These are phyloP conservation scores for Pseudoscleropodium purum DNA, from an alignment of 225 moss, liverwort and hornwort species.

Conservation along the genomic window DNA sequence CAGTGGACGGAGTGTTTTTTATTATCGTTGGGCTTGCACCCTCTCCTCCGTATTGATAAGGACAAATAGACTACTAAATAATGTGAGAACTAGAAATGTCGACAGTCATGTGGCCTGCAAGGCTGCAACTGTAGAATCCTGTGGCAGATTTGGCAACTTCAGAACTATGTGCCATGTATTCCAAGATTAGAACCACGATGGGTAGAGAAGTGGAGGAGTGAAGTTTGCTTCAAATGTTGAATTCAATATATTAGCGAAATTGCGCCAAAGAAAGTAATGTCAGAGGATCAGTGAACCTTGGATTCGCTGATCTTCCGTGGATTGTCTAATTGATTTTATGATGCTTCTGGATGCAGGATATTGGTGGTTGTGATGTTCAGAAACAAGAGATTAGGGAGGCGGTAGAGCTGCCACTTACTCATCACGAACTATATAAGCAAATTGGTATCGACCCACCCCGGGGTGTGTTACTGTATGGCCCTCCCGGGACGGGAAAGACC, in stretches of 20 bases:
- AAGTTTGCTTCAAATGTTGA: not conserved
- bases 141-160: not conserved
- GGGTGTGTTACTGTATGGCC: slow-evolving; percentile 80
- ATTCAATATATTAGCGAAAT: not conserved
- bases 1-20: not conserved
- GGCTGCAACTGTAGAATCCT: not conserved
- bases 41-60: too few relatives aligned
- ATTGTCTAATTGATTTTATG: not conserved
- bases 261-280: too few relatives aligned
- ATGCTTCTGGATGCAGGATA: slow-evolving; percentile 47
- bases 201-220: too few relatives aligned
- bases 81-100: not conserved
- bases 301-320: not conserved
- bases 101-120: not conserved
- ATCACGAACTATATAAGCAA: slow-evolving; percentile 91
- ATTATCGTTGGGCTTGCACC: too few relatives aligned
- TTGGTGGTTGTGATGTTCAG: slow-evolving; percentile 90
- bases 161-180: not conserved
- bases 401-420: slow-evolving; percentile 66
- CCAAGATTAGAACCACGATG: not conserved
- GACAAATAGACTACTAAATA: too few relatives aligned
- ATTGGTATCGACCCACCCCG: slow-evolving; percentile 89
- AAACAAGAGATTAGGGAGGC: slow-evolving; percentile 52
- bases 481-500: slow-evolving; percentile 85
- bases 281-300: not conserved